A percentile compares a stretch with the other conserved stretches of the same genome.
Evolutionary conservation across 805 yeast species (phyloP).

Genomic region (Ogataea methylovora): DNA sequence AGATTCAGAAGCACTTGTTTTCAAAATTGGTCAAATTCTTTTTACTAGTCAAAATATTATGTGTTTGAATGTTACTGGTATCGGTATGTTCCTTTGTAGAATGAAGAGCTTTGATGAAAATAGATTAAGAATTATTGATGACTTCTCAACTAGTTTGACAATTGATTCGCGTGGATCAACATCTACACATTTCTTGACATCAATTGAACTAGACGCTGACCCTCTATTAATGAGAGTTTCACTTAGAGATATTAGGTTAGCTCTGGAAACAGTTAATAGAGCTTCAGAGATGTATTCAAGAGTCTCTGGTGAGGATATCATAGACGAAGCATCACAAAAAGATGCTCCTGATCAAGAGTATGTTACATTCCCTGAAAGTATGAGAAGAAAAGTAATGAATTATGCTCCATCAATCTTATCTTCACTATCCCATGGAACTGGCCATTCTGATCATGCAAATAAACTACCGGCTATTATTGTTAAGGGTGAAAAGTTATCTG

Average conservation of each 20-base stretch:
- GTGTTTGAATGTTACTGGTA: constrained; percentile 62
- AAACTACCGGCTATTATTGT: constrained; percentile 35
- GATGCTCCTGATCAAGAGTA: constrained; percentile 12
- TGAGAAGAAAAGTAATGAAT: constrained; percentile 49
- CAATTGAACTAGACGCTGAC: constrained; percentile 65
- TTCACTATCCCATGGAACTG: constrained; percentile 32
- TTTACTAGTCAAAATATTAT: constrained; percentile 60
- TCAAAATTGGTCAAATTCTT: constrained; percentile 74
- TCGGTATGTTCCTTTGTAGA: constrained; percentile 78
- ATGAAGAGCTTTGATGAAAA: constrained; percentile 63
- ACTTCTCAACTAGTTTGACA: constrained; percentile 72
- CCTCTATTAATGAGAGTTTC: constrained; percentile 79
- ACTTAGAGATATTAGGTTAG: constrained; percentile 77
- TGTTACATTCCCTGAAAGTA: constrained; percentile 51
- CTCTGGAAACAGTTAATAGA: constrained; percentile 60
- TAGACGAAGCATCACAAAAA: constrained; percentile 3
- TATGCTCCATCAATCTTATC: constrained; percentile 65
- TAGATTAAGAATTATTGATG: constrained; percentile 74
- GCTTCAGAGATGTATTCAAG: constrained; percentile 49
- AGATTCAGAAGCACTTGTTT: constrained; percentile 82
- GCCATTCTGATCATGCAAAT: constrained; percentile 6
- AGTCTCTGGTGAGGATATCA: constrained; percentile 9
- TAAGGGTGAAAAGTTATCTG: constrained; percentile 60
- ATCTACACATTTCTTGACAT: constrained; percentile 47
- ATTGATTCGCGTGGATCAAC: constrained; percentile 67